A percentile compares a stretch with the other conserved stretches of the same genome.
phyloP scores from a whole-genome alignment of 2,329 filamentous ascomycete genomes.

The Claviceps sp. region DNA sequence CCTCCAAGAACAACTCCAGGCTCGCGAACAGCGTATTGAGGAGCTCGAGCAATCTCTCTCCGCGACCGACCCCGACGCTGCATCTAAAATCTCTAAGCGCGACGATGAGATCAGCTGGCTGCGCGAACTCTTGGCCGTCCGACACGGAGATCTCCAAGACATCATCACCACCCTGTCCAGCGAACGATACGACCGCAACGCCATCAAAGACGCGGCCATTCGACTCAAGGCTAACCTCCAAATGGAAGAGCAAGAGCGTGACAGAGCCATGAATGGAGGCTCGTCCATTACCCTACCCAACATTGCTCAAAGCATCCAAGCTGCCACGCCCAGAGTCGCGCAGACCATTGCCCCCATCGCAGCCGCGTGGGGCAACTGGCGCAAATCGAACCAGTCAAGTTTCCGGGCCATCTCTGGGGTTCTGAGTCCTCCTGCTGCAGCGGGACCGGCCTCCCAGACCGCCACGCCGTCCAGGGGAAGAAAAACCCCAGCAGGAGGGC shows the following conservation, averaged over 20 bases:
- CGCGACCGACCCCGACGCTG: slow-evolving; percentile 61
- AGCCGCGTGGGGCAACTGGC: slow-evolving; percentile 97
- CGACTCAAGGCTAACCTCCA: slow-evolving; percentile 86
- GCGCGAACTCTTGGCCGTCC: slow-evolving; percentile 79
- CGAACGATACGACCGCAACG: slow-evolving; percentile 62
- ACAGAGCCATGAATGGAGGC: slow-evolving; percentile 62
- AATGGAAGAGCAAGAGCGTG: slow-evolving; percentile 95
- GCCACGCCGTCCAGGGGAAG: slow-evolving; percentile 51
- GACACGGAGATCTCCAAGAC: slow-evolving; percentile 83
- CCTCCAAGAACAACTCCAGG: slow-evolving; percentile 89
- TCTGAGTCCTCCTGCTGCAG: slow-evolving; percentile 27
- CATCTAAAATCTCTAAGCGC: slow-evolving; percentile 73
- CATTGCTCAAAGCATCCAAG: slow-evolving; percentile 64
- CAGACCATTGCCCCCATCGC: slow-evolving; percentile 64
- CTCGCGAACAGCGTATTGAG: slow-evolving; percentile 82
- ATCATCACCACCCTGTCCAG: slow-evolving; percentile 69
- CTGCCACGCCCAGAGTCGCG: slow-evolving; percentile 69
- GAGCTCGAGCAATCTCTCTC: slow-evolving; percentile 61
- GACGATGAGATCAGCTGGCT: slow-evolving; percentile 94
- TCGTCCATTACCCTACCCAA: slow-evolving; percentile 58
- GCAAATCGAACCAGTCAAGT: slow-evolving; percentile 48
- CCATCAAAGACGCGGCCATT: slow-evolving; percentile 81
- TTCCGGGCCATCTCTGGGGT: slow-evolving; percentile 35
- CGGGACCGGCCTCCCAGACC: slow-evolving; percentile 16
- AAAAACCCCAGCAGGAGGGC: slow-evolving; percentile 26